These are phyloP conservation scores for Penicillium odoratum DNA, from an alignment of 495 filamentous ascomycete genomes.

Conservation along the genomic window DNA sequence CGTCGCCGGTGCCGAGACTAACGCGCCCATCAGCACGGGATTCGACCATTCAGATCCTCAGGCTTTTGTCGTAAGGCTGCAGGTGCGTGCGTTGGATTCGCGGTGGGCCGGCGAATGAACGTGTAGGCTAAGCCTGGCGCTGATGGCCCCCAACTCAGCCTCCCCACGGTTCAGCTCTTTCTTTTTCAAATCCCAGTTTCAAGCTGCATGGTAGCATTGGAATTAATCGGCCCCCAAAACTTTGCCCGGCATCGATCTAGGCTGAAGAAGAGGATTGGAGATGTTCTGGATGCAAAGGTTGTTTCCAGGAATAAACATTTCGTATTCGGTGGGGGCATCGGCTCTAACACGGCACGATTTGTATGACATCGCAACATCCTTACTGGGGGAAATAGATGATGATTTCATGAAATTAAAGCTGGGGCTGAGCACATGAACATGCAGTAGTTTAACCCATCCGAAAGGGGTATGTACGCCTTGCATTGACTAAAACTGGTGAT, in stretches of 20 bases:
- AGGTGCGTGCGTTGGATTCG: conserved; percentile 24
- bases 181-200: neutral
- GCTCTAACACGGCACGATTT: conserved; percentile 17
- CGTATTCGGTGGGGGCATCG: conserved; percentile 20
- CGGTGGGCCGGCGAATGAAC: conserved; percentile 14
- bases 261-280: conserved; percentile 8
- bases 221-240: neutral
- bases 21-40: conserved; percentile 8
- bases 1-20: conserved; percentile 10
- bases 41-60: conserved; percentile 4
- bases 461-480: conserved; percentile 39
- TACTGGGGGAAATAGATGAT: neutral
- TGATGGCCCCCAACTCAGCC: conserved; percentile 22
- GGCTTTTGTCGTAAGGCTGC: conserved; percentile 27
- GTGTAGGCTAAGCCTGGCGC: conserved; percentile 1
- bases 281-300: neutral
- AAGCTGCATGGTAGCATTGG: neutral
- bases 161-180: conserved; percentile 12
- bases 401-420: conserved; percentile 11
- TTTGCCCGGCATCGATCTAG: neutral
- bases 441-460: neutral
- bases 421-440: conserved; percentile 15
- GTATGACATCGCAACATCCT: neutral
- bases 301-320: conserved; percentile 19
- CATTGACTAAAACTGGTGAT: conserved; percentile 33